Evolutionary conservation across 1,284 basidiomycete genomes (phyloP).

Genomic region (Pisolithus thermaeus): DNA sequence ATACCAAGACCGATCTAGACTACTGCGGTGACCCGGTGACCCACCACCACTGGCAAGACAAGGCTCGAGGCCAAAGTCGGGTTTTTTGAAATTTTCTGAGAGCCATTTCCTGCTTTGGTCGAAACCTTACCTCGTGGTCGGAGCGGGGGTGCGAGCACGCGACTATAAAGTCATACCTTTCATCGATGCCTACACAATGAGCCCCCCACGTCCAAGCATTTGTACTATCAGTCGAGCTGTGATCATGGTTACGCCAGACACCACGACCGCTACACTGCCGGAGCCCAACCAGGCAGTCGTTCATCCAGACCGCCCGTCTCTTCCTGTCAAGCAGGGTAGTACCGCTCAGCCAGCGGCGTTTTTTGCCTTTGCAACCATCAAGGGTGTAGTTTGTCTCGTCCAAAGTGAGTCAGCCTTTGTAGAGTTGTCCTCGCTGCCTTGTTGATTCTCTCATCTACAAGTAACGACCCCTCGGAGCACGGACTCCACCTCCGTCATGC

Average conservation of each 20-base stretch:
- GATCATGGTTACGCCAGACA: neutral
- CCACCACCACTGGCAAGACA: too few relatives aligned
- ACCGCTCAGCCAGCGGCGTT: constrained; percentile 21
- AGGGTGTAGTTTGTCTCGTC: constrained; percentile 41
- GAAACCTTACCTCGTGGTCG: too few relatives aligned
- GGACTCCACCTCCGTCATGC: constrained; percentile 8
- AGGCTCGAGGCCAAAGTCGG: too few relatives aligned
- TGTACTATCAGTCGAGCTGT: too few relatives aligned
- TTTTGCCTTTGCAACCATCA: constrained; percentile 46
- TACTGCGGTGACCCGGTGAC: too few relatives aligned
- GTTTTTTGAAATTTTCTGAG: too few relatives aligned
- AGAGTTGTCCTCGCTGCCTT: neutral
- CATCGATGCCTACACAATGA: too few relatives aligned
- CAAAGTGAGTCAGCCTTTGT: constrained; percentile 33
- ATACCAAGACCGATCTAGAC: too few relatives aligned
- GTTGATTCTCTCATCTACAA: constrained; percentile 2
- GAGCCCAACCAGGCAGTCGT: neutral
- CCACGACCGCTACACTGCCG: neutral
- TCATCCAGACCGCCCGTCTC: constrained; percentile 12
- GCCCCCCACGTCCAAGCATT: too few relatives aligned
- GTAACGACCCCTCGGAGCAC: constrained; percentile 8
- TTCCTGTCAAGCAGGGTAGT: constrained; percentile 5
- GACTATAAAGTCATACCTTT: too few relatives aligned
- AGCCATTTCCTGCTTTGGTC: too few relatives aligned
- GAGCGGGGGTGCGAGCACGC: too few relatives aligned